Evolutionary conservation across 257 asterid species (phyloP), one percentile per base, ranked within the genome.

Genomic region (Rubia yunnanensis): DNA sequence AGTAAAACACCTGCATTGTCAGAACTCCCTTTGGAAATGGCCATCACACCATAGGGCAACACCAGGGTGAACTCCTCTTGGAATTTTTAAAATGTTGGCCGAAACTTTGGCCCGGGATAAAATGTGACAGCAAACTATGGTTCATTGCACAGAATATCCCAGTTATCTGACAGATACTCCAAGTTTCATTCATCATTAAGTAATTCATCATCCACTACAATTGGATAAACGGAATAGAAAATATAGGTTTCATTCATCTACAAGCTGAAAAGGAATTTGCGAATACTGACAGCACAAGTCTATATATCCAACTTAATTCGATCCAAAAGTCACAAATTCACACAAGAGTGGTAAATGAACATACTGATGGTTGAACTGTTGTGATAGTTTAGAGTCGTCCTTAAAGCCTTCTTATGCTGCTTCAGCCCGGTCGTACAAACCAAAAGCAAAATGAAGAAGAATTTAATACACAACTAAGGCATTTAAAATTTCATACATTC

Each of bases 341-440:
- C 30, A 22, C 28, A 49, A 30, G 5, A 62, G 39, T 55, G 8
- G 44, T 36, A 31, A 50, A 5, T 10, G 24, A 61, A 49, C 82
- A 70, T 64, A 86, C 91, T 88, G 74, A 72, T 87, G 77, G 66
- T 77, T 80, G 65, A 92, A 87, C 74, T 87, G 90, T 13, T 78
- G 73, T 1, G 92, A 80, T 36, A 87, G 64, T 68, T 81, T 78
- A 9, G 95, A 85, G 39, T 69, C n/a, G n/a, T n/a, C 70, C 77
- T 77, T 54, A 36, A 83, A 87, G 44, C 92, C 92, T 57, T 38
- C 60, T 65, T 65, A 41, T 17, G 81, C 70, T 24, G 62, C 90
- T 78, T 70, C 84, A 23, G 18, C 70, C 95, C 95, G 83, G 64
- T 87, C 83, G 92, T 86, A 68, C 23, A 59, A 53, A 71, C 63